phyloP scores from a whole-genome alignment of 2,329 filamentous ascomycete species.

The Diaporthe sp. region DNA sequence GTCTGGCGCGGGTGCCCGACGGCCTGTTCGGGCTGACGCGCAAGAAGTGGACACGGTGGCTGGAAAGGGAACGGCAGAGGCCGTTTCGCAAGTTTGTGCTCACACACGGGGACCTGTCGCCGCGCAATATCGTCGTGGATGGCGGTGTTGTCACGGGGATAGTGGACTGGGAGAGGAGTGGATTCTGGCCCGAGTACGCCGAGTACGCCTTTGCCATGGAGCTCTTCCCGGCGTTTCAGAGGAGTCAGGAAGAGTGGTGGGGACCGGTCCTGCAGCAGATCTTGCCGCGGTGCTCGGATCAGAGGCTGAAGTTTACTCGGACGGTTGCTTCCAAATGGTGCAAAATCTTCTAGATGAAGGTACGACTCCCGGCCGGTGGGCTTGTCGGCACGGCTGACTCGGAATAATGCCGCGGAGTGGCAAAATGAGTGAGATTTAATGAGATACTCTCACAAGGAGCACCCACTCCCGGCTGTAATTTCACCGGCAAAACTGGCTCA shows the following conservation, averaged over 20 bases:
- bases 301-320: constrained; percentile 7
- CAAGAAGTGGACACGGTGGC: constrained; percentile 11
- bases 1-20: constrained; percentile 23
- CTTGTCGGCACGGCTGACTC: no score
- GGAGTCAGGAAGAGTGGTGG: constrained; percentile 38
- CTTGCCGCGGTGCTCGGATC: neutral
- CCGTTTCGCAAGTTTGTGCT: constrained; percentile 6
- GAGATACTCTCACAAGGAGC: no score
- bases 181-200: constrained; percentile 41
- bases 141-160: constrained; percentile 35
- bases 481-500: no score
- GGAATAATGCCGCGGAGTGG: no score
- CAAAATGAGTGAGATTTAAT: no score
- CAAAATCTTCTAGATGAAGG: neutral
- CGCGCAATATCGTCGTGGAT: constrained; percentile 38
- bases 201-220: constrained; percentile 40
- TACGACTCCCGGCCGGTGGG: no score
- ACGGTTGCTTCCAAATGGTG: neutral
- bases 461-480: no score
- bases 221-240: neutral
- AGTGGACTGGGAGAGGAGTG: constrained; percentile 40
- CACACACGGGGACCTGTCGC: constrained; percentile 25
- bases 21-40: neutral
- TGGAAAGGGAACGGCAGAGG: constrained; percentile 29
- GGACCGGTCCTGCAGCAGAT: constrained; percentile 28